Conservation (phyloP, 1,139 yeast genomes). For the Candida glucosophila region DNA sequence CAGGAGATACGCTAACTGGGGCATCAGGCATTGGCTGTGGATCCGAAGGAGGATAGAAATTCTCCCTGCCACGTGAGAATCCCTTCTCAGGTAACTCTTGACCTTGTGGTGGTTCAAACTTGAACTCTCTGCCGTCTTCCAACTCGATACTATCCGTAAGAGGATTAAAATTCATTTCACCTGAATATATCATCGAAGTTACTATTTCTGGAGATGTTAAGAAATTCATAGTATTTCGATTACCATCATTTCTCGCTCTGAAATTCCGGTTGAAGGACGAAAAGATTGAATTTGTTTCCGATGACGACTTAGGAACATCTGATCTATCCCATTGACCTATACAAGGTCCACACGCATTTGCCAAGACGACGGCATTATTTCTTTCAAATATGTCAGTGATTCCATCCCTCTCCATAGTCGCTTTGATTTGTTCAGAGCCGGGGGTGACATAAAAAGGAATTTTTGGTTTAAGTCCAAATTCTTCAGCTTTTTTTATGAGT, state of each 20-base stretch:
- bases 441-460: slow-evolving; percentile 92
- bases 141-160: slow-evolving; percentile 63
- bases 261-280: slow-evolving; percentile 96
- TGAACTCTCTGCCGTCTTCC: slow-evolving; percentile 61
- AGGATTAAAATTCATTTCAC: slow-evolving; percentile 85
- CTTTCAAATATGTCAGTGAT: slow-evolving; percentile 68
- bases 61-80: slow-evolving; percentile 72
- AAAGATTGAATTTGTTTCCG: slow-evolving; percentile 73
- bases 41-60: slow-evolving; percentile 75
- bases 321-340: slow-evolving; percentile 97
- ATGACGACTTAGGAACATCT: slow-evolving; percentile 54
- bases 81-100: slow-evolving; percentile 78
- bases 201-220: slow-evolving; percentile 95
- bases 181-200: slow-evolving; percentile 92
- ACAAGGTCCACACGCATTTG: slow-evolving; percentile 99
- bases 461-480: slow-evolving; percentile 83
- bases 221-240: slow-evolving; percentile 93
- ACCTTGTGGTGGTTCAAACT: slow-evolving; percentile 70
- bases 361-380: slow-evolving; percentile 84
- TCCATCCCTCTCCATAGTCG: slow-evolving; percentile 95
- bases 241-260: slow-evolving; percentile 95
- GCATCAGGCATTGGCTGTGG: slow-evolving; percentile 71
- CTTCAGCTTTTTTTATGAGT: slow-evolving; percentile 74
- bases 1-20: slow-evolving; percentile 64
- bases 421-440: slow-evolving; percentile 97